Evolutionary conservation across 192 early-diverging fungal species (phyloP), one percentile per base, ranked within the genome.

Genomic region (Allomyces arbusculus): DNA sequence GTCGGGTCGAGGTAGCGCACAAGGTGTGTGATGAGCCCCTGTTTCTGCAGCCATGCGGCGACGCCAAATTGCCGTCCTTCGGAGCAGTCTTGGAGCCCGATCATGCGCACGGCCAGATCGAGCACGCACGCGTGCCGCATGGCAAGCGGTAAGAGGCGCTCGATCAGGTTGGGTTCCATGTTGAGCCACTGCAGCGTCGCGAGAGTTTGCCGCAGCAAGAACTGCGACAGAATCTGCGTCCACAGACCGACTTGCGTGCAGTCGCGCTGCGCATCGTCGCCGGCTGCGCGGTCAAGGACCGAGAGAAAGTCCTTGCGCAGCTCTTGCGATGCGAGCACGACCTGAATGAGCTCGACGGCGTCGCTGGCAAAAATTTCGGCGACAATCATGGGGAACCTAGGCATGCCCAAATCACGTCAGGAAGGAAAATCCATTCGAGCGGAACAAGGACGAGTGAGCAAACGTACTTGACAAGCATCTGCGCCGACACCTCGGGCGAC

Each of bases 101-200:
- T 89, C 19, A 97, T 79, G 68, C 91, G 94, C 63, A 97, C 82
- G 62, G 95, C 72, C 44, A 97, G 77, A 70, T 97, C 94, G 66
- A 89, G 87, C 58, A 95, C 88, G 0, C 92, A 80, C 12, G 91
- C 90, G 62, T 84, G 88, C 24, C 85, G 83, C 72, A 97, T 80
- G 33, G 33, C 33, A 71, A 95, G 94, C 64, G 73, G 76, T 12
- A 97, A 76, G 33, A 97, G 82, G 70, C 83, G 86, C 24, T 71
- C 69, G 1, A 95, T 81, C 10, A 91, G 84, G 65, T 89, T 80
- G 58, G 80, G 80, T 67, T 91, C 85, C 25, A 79, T 81, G 66
- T 85, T 80, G 66, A 97, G 87, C 70, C 91, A 97, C 61, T 81
- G 76, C 22, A 97, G 71, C 82, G 91, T 89, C 91, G 93, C 88